Evolutionary conservation across 805 yeast genomes (phyloP).

Genomic region (Candida takata): DNA sequence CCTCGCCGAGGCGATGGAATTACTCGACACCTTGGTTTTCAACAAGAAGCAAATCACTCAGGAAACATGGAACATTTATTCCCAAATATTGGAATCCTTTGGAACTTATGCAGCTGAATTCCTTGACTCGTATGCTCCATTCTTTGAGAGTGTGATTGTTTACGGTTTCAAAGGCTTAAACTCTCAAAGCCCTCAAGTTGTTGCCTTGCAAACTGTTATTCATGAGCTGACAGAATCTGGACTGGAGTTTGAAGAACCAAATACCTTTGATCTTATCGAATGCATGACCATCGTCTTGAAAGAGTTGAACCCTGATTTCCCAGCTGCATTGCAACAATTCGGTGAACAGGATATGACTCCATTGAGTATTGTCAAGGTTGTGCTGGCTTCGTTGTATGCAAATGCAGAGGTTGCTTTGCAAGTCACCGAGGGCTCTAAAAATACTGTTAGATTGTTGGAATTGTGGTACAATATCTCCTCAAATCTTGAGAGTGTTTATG

Average conservation of each 20-base stretch:
- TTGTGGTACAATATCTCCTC: conserved; percentile 56
- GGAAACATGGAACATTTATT: conserved; percentile 45
- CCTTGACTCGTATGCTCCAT: conserved; percentile 49
- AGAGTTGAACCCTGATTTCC: conserved; percentile 13
- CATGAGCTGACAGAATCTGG: conserved; percentile 15
- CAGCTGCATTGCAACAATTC: conserved; percentile 9
- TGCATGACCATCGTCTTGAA: conserved; percentile 13
- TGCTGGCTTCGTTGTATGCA: conserved; percentile 56
- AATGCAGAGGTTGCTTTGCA: conserved; percentile 52
- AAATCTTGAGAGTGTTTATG: conserved; percentile 60
- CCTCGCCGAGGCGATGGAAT: conserved; percentile 55
- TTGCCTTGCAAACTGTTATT: conserved; percentile 10
- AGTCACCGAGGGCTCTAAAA: conserved; percentile 39
- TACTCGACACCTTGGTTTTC: conserved; percentile 48
- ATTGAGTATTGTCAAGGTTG: conserved; percentile 46
- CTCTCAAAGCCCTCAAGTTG: conserved; percentile 14
- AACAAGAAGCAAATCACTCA: conserved; percentile 44
- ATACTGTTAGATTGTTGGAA: conserved; percentile 43
- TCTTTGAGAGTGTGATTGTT: conserved; percentile 46
- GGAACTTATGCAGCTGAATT: conserved; percentile 55
- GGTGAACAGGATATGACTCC: conserved; percentile 25
- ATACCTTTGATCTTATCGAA: conserved; percentile 28
- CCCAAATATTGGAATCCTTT: conserved; percentile 43
- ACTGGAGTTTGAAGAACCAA: conserved; percentile 28
- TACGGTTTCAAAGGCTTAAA: conserved; percentile 36